Conservation (phyloP, 257 asterid species). For the Solanum habrochaites region DNA sequence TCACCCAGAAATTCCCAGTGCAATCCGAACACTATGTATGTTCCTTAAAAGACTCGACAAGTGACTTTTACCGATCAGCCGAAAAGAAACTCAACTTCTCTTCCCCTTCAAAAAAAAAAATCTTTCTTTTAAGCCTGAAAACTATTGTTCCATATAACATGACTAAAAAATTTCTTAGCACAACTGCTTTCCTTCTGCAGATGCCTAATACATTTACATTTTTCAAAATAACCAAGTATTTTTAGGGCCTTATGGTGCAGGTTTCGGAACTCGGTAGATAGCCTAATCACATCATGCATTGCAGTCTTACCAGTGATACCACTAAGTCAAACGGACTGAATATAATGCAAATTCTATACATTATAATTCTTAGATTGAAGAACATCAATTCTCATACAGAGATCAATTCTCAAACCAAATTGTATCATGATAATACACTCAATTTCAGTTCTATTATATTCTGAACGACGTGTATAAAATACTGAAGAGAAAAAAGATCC, state of each 20-base stretch:
- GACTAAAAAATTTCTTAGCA: not conserved
- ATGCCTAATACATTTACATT: not conserved
- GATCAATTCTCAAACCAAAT: not conserved
- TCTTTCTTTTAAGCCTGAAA: not conserved
- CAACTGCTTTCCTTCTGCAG: not conserved
- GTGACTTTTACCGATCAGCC: not conserved
- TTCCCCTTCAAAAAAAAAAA: not conserved
- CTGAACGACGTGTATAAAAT: not conserved
- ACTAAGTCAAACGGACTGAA: not conserved
- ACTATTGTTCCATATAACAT: not conserved
- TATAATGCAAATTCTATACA: not conserved
- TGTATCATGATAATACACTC: not conserved
- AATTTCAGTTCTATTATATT: not conserved
- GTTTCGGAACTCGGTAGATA: not conserved
- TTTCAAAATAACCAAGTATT: not conserved
- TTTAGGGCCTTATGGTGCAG: not conserved
- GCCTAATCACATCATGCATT: not conserved
- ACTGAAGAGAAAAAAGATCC: not conserved
- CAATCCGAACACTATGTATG: not conserved
- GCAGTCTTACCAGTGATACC: not conserved
- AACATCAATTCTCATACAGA: not conserved
- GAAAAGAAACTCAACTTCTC: not conserved
- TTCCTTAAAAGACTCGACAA: not conserved
- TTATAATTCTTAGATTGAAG: not conserved
- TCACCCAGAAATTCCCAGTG: not conserved